Evolutionary conservation across 345 rosid genomes (phyloP), one percentile per base, ranked within the genome.

Genomic region (Boechera stricta): DNA sequence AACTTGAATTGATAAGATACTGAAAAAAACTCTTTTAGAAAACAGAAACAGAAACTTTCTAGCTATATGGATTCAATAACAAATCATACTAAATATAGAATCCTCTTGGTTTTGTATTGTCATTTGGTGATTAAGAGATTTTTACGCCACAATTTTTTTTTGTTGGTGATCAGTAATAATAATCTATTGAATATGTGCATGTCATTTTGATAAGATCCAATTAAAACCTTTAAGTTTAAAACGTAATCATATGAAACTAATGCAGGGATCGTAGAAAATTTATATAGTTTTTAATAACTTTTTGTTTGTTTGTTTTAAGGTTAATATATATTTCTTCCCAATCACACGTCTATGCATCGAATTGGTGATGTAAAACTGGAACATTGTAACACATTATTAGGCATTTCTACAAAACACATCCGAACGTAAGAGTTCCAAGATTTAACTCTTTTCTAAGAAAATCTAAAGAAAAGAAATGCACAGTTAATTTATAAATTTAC

Each of bases 81-180:
- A 26, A n/a, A n/a, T 21, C 36, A 44, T 7, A 15, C 38, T 57
- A 42, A 29, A 42, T 29, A 42, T 35, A 28, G 1, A 26, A 41
- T 41, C 5, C 6, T 54, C 39, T 54, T 42, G 11, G 15, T 54
- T 36, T 67, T 67, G 26, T 38, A 24, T 24, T 67, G 63, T 57
- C 11, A 13, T 15, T 7, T 57, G 39, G 21, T 12, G 10, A 13
- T 31, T 32, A 31, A 31, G 33, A 28, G 6, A 55, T 15, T 57
- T 32, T 39, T 39, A 0, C 8, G 10, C 44, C 12, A 33, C 41
- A 15, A 4, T 16, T 11, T 35, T 1, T 35, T 35, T 10, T 41
- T 10, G 10, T 41, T 16, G 16, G 5, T 10, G 4, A 41, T 10
- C 3, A 41, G 5, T 41, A 41, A 10, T 41, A 41, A 10, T 41